phyloP scores from a whole-genome alignment of 1,284 basidiomycete genomes.

The Moniliophthora roreri region DNA sequence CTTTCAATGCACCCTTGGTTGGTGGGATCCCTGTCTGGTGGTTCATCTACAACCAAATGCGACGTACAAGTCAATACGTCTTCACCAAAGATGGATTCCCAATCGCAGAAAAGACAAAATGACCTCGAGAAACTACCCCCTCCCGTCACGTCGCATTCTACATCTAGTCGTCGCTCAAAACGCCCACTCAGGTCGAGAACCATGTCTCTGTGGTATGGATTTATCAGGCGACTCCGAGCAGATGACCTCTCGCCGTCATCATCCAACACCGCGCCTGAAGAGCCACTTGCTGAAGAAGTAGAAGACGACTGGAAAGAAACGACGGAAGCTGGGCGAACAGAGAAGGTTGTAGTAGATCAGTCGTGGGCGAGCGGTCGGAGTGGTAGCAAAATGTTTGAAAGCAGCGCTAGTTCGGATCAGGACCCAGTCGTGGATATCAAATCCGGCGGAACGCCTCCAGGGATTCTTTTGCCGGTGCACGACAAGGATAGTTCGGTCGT shows the following conservation, averaged over 20 bases:
- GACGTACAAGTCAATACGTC: no score
- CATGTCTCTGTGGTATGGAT: neutral
- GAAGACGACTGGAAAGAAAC: slow-evolving; percentile 1
- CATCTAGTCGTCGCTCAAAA: neutral
- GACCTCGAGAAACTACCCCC: slow-evolving; percentile 34
- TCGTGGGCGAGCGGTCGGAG: slow-evolving; percentile 8
- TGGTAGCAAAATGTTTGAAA: slow-evolving; percentile 1
- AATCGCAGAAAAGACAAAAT: no score
- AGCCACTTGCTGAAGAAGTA: neutral
- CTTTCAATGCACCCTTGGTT: no score
- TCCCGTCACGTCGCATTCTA: slow-evolving; percentile 25
- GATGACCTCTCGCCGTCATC: neutral
- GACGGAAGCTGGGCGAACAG: slow-evolving; percentile 5
- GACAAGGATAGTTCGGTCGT: slow-evolving; percentile 1
- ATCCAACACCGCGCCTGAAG: slow-evolving; percentile 1
- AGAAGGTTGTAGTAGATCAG: slow-evolving; percentile 14
- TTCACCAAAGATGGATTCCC: no score
- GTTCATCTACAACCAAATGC: no score
- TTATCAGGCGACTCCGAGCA: neutral
- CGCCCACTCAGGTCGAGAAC: neutral
- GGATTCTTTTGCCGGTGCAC: neutral
- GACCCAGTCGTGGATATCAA: slow-evolving; percentile 6
- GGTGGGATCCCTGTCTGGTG: no score
- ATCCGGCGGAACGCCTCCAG: slow-evolving; percentile 9
- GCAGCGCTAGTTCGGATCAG: slow-evolving; percentile 12